Conservation (phyloP, 306 rosid genomes). For the Fagus sylvatica region DNA sequence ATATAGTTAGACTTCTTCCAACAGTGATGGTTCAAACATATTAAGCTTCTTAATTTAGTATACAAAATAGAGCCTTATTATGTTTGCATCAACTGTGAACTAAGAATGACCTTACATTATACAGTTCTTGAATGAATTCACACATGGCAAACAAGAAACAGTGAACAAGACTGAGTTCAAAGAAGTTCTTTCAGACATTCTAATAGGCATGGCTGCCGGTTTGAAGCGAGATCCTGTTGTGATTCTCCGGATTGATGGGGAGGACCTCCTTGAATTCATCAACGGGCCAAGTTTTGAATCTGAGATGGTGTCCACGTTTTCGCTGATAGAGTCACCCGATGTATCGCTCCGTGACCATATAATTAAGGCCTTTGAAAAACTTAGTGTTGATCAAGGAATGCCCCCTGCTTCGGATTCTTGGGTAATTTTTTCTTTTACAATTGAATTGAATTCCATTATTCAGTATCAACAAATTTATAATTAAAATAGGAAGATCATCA, state of each 20-base stretch:
- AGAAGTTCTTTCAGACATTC: slow-evolving; percentile 85
- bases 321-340: slow-evolving; percentile 44
- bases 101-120: slow-evolving; percentile 18
- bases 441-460: neutral
- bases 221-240: slow-evolving; percentile 89
- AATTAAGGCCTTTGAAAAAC: slow-evolving; percentile 61
- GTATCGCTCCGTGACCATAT: slow-evolving; percentile 55
- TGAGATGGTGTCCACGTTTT: slow-evolving; percentile 59
- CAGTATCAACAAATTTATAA: neutral
- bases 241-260: slow-evolving; percentile 92
- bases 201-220: slow-evolving; percentile 97
- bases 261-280: slow-evolving; percentile 86
- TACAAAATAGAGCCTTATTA: neutral
- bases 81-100: slow-evolving; percentile 10
- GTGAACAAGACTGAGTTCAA: slow-evolving; percentile 93
- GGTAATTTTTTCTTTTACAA: slow-evolving; percentile 43
- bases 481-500: neutral
- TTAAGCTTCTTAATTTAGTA: neutral
- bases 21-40: neutral
- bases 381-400: slow-evolving; percentile 90
- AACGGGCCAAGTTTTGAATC: slow-evolving; percentile 60
- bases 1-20: neutral
- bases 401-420: slow-evolving; percentile 93
- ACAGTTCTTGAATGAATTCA: slow-evolving; percentile 85
- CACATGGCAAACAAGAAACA: slow-evolving; percentile 83